A percentile compares a stretch with the other conserved stretches of the same genome.
These are phyloP conservation scores for Scleroderma citrinum DNA, from an alignment of 768 basidiomycete species.

Conservation along the genomic window DNA sequence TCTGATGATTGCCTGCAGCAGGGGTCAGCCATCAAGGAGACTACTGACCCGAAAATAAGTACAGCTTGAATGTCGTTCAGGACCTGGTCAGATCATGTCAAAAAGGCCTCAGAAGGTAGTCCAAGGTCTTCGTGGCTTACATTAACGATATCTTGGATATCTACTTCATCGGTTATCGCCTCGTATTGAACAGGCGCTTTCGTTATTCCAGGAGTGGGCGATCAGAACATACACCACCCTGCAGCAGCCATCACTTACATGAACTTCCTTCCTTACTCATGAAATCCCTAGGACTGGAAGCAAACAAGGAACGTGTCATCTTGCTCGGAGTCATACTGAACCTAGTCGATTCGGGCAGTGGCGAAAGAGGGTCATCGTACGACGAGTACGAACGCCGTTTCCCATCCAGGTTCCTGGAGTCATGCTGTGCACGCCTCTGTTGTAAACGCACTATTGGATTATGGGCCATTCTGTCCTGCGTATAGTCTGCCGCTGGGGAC, in stretches of 20 bases:
- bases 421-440: not conserved
- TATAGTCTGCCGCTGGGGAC: not conserved
- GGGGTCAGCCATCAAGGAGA: slow-evolving; percentile 11
- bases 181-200: not conserved
- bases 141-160: slow-evolving; percentile 35
- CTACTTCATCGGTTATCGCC: slow-evolving; percentile 6
- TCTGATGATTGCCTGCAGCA: slow-evolving; percentile 40
- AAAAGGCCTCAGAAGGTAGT: not conserved
- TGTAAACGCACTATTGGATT: slow-evolving; percentile 4
- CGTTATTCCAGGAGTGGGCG: not conserved
- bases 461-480: not conserved
- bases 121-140: slow-evolving; percentile 25
- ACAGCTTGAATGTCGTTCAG: slow-evolving; percentile 47
- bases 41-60: not conserved
- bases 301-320: not conserved
- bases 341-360: slow-evolving; percentile 2
- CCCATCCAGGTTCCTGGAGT: not conserved
- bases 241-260: not conserved
- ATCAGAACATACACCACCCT: too few relatives aligned
- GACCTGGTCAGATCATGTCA: slow-evolving; percentile 29
- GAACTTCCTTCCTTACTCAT: not conserved
- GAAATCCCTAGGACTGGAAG: not conserved
- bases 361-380: slow-evolving; percentile 12
- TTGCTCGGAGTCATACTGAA: not conserved
- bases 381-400: not conserved